phyloP scores from a whole-genome alignment of 2,329 filamentous ascomycete genomes.

The Stachybotrys chartarum region DNA sequence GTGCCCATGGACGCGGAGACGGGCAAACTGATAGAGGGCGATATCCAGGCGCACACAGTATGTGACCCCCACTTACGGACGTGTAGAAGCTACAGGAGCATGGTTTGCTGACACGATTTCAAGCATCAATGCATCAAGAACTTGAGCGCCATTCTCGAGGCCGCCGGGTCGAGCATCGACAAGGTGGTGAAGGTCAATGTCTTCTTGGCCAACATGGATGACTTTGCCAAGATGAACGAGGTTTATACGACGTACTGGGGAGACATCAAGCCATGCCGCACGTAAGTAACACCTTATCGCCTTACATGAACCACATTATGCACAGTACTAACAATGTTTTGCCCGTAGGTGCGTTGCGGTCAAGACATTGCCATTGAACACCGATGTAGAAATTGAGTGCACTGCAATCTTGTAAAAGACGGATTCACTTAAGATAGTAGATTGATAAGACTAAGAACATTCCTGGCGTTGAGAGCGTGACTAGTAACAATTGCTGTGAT shows the following conservation, averaged over 20 bases:
- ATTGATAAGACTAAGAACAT: too few relatives aligned
- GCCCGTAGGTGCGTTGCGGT: constrained; percentile 23
- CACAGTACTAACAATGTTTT: too few relatives aligned
- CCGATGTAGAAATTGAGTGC: constrained; percentile 27
- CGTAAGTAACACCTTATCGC: constrained; percentile 19
- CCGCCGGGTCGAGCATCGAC: constrained; percentile 56
- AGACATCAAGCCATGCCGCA: constrained; percentile 36
- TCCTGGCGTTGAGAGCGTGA: too few relatives aligned
- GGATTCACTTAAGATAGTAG: neutral
- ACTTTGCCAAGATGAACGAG: constrained; percentile 70
- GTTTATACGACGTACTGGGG: constrained; percentile 65
- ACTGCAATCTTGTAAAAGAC: constrained; percentile 18
- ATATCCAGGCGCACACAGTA: constrained; percentile 58
- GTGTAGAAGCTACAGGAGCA: neutral
- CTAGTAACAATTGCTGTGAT: too few relatives aligned
- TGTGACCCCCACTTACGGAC: constrained; percentile 5
- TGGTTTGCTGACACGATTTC: too few relatives aligned
- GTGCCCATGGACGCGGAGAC: constrained; percentile 56
- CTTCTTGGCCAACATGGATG: constrained; percentile 65
- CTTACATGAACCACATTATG: too few relatives aligned
- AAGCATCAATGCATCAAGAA: constrained; percentile 62
- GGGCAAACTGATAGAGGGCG: constrained; percentile 54
- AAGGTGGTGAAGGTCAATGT: constrained; percentile 68
- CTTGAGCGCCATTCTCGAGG: constrained; percentile 61
- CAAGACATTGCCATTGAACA: constrained; percentile 23